Percentiles rank a stretch among this genome's conserved stretches.
Conservation (phyloP, 2,329 filamentous ascomycete species). For the Pseudogymnoascus sp. region DNA sequence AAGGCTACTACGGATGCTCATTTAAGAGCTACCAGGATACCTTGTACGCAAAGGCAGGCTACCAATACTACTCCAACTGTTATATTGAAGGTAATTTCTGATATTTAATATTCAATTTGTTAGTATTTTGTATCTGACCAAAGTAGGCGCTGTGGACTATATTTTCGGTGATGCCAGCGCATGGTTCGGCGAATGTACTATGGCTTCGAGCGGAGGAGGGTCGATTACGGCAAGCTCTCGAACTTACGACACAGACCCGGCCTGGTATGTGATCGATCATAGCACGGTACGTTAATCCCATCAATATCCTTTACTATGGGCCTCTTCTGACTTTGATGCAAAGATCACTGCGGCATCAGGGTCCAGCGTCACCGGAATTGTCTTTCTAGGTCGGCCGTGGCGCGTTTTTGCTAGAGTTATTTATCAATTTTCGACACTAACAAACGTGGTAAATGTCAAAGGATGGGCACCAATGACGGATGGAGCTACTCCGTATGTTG, state of each 20-base stretch:
- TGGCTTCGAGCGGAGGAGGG: conserved; percentile 26
- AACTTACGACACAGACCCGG: conserved; percentile 28
- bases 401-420: conserved; percentile 39
- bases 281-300: conserved; percentile 30
- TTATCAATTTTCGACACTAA: conserved; percentile 39
- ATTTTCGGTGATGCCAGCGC: conserved; percentile 45
- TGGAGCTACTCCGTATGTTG: conserved; percentile 15
- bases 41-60: conserved; percentile 38
- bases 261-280: conserved; percentile 46
- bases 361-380: conserved; percentile 27
- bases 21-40: conserved; percentile 49
- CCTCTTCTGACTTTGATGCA: conserved; percentile 16
- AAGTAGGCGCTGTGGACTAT: conserved; percentile 40
- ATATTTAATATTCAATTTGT: conserved; percentile 8
- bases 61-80: conserved; percentile 45
- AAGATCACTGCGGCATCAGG: conserved; percentile 10
- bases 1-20: conserved; percentile 44
- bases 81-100: conserved; percentile 40
- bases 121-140: neutral
- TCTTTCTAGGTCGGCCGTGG: conserved; percentile 45
- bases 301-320: neutral
- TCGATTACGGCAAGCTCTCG: conserved; percentile 39
- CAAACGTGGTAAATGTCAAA: conserved; percentile 38
- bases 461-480: conserved; percentile 34
- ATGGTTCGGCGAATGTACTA: conserved; percentile 40